phyloP scores from a whole-genome alignment of 129 eudicot species.

The Flaveria trinervia region DNA sequence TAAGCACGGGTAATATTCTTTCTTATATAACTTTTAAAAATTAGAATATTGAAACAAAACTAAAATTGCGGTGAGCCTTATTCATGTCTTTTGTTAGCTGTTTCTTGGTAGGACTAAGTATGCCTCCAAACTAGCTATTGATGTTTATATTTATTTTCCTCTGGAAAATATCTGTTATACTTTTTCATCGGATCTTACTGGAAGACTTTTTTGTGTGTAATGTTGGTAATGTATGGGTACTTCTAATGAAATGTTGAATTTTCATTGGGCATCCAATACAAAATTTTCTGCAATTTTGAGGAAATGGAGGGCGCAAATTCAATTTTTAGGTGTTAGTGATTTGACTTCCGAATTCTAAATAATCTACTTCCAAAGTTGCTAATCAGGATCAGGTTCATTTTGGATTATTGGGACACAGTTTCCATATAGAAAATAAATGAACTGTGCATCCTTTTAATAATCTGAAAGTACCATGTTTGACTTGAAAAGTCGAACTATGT shows the following conservation, averaged over 20 bases:
- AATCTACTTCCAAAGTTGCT: neutral
- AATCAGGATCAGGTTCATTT: neutral
- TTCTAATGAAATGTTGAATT: no score
- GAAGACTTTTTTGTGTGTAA: no score
- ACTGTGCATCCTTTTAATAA: neutral
- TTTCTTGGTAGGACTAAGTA: neutral
- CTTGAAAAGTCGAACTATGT: neutral
- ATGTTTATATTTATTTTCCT: neutral
- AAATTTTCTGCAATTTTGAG: neutral
- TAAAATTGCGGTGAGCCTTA: neutral
- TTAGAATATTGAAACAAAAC: neutral
- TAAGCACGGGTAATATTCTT: constrained; percentile 6
- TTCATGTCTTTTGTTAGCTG: neutral
- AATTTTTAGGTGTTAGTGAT: no score
- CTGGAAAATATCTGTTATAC: neutral
- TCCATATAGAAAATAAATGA: neutral
- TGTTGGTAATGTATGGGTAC: no score
- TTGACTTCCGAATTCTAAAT: neutral
- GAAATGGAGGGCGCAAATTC: neutral
- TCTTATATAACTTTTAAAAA: neutral
- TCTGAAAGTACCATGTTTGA: constrained; percentile 1
- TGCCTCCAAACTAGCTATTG: neutral
- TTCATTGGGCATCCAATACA: neutral
- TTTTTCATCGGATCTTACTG: no score
- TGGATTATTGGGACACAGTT: neutral